phyloP scores from a whole-genome alignment of 352 stramenopile genomes.

The Globisporangium polare region DNA sequence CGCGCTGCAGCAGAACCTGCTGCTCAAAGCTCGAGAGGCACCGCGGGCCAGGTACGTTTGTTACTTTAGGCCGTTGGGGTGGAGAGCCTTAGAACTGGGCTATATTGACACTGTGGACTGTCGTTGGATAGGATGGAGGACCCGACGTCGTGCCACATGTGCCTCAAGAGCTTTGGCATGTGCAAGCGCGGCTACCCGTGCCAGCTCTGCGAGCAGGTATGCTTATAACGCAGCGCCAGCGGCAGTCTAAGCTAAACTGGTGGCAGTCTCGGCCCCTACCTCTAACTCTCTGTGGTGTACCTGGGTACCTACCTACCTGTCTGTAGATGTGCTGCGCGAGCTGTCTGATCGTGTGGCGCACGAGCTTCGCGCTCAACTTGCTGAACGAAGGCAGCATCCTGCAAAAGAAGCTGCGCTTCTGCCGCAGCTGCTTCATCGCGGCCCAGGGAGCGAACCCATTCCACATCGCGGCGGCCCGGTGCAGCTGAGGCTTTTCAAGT shows the following conservation, averaged over 20 bases:
- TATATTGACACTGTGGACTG: background rate
- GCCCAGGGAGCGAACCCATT: constrained; percentile 14
- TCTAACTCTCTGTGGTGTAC: background rate
- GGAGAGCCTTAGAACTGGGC: background rate
- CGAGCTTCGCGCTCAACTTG: constrained; percentile 15
- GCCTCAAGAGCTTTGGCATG: constrained; percentile 15
- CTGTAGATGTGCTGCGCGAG: constrained; percentile 16
- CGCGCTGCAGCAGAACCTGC: constrained; percentile 14
- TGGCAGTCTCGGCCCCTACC: background rate
- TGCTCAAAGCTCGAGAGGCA: background rate
- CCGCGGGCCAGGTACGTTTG: background rate
- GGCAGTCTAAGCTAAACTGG: background rate
- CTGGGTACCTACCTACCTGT: background rate
- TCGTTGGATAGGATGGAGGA: background rate
- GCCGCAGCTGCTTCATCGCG: constrained; percentile 16
- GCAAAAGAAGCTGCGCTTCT: constrained; percentile 15
- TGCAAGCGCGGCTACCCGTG: constrained; percentile 13
- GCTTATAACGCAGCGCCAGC: background rate
- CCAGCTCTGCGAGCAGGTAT: constrained; percentile 18
- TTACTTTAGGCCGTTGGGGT: background rate
- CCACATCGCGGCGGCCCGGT: constrained; percentile 5
- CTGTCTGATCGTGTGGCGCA: constrained; percentile 18
- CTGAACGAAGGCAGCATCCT: constrained; percentile 13
- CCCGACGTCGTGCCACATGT: constrained; percentile 14
- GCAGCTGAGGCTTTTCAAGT: background rate